Percentiles rank a stretch among this genome's conserved stretches.
Conservation (phyloP, 495 filamentous ascomycete genomes). For the Trichoderma virens region DNA sequence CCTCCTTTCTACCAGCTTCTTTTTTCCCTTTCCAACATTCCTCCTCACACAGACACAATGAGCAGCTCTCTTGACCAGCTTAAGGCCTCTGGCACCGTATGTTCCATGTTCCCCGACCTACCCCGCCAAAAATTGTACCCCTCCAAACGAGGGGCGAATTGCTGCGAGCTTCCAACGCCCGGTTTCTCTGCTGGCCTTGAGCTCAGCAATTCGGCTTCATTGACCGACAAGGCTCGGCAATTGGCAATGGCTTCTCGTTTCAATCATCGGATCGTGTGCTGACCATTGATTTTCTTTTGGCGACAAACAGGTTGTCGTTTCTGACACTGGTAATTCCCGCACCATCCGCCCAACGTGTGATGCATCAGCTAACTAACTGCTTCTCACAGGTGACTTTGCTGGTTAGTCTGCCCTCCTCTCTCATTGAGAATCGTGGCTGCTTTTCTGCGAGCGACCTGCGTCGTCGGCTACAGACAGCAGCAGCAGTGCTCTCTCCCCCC, state of each 20-base stretch:
- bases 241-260: constrained; percentile 10
- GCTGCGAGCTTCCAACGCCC: background rate
- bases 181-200: background rate
- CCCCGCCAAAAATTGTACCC: constrained; percentile 26
- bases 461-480: background rate
- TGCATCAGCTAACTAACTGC: constrained; percentile 9
- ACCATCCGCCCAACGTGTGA: background rate
- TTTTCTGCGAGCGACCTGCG: too few relatives aligned
- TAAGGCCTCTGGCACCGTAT: constrained; percentile 90
- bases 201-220: constrained; percentile 5
- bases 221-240: too few relatives aligned
- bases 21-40: background rate
- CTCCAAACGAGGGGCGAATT: background rate
- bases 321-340: constrained; percentile 76
- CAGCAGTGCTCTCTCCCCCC: background rate
- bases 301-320: constrained; percentile 69
- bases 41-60: constrained; percentile 45
- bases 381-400: constrained; percentile 62
- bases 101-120: constrained; percentile 32
- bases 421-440: too few relatives aligned
- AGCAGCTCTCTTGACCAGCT: constrained; percentile 87
- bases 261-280: constrained; percentile 15
- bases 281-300: constrained; percentile 16
- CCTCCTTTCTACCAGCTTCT: too few relatives aligned
- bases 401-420: constrained; percentile 43